Conservation (phyloP, 139 green algal genomes). For the Chlamydomonas schloesseri region DNA sequence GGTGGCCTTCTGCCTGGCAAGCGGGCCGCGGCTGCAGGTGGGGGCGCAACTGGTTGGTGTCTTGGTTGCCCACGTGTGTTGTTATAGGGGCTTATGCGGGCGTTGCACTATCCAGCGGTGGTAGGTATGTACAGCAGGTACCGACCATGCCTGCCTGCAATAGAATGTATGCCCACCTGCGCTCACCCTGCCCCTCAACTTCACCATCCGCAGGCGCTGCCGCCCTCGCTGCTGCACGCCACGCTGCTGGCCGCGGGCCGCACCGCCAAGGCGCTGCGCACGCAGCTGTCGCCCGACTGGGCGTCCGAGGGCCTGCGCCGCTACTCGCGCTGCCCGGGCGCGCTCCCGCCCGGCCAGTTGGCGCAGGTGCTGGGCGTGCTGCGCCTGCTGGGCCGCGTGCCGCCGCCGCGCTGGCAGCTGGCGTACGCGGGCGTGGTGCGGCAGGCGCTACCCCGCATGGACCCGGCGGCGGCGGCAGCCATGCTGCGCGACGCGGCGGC, state of each 20-base stretch:
- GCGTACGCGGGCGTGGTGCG: not conserved
- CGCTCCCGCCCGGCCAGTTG: constrained; percentile 10
- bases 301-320: not conserved
- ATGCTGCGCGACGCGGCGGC: constrained; percentile 6
- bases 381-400: not conserved
- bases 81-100: too few species aligned
- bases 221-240: not conserved
- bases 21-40: not conserved
- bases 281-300: not conserved
- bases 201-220: not conserved
- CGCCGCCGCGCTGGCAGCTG: constrained; percentile 11
- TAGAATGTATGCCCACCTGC: too few species aligned
- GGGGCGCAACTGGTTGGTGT: too few species aligned
- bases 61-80: too few species aligned
- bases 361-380: constrained; percentile 35
- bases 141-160: too few species aligned
- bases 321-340: not conserved
- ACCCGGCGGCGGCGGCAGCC: not conserved
- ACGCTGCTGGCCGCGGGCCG: constrained; percentile 11
- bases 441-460: not conserved
- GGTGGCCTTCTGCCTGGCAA: constrained; percentile 2
- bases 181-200: too few species aligned
- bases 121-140: too few species aligned
- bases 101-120: too few species aligned
- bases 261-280: not conserved